phyloP scores from a whole-genome alignment of 495 filamentous ascomycete species.

The Astrocystis sublimbata region DNA sequence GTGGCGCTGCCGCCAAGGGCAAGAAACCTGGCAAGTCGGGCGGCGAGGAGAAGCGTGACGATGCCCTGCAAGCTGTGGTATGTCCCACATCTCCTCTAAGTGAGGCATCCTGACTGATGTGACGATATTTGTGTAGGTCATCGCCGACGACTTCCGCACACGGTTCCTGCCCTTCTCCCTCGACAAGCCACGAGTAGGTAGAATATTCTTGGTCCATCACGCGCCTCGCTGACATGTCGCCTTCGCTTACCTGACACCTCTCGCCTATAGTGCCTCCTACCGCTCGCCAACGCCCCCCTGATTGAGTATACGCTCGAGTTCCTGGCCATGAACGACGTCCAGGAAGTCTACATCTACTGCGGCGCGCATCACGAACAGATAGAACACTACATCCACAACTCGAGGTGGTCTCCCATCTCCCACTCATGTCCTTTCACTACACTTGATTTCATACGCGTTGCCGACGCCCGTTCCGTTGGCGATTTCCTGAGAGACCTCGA shows the following conservation, averaged over 20 bases:
- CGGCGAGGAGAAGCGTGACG: slow-evolving; percentile 71
- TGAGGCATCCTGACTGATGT: too few species aligned
- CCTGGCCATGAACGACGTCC: slow-evolving; percentile 87
- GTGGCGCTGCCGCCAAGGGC: slow-evolving; percentile 45
- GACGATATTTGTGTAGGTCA: too few species aligned
- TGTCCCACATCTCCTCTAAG: slow-evolving; percentile 17
- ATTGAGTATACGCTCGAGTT: slow-evolving; percentile 99
- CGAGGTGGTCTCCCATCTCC: slow-evolving; percentile 45
- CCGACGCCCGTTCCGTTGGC: slow-evolving; percentile 78
- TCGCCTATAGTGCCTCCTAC: slow-evolving; percentile 75
- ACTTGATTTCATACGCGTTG: slow-evolving; percentile 82
- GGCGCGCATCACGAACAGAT: slow-evolving; percentile 87
- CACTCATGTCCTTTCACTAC: slow-evolving; percentile 79
- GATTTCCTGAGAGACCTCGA: slow-evolving; percentile 96
- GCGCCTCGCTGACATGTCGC: too few species aligned
- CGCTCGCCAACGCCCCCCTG: slow-evolving; percentile 87
- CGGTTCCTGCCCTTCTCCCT: slow-evolving; percentile 86
- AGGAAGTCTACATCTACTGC: slow-evolving; percentile 90
- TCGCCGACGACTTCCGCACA: slow-evolving; percentile 93
- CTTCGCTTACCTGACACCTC: slow-evolving; percentile 10
- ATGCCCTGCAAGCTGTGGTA: slow-evolving; percentile 88
- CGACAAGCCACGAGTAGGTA: slow-evolving; percentile 80
- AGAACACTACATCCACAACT: slow-evolving; percentile 73
- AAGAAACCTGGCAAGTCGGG: slow-evolving; percentile 57
- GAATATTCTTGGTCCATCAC: not conserved